These are phyloP conservation scores for Epichloe scottii DNA, from an alignment of 2,329 filamentous ascomycete genomes.

Conservation along the genomic window DNA sequence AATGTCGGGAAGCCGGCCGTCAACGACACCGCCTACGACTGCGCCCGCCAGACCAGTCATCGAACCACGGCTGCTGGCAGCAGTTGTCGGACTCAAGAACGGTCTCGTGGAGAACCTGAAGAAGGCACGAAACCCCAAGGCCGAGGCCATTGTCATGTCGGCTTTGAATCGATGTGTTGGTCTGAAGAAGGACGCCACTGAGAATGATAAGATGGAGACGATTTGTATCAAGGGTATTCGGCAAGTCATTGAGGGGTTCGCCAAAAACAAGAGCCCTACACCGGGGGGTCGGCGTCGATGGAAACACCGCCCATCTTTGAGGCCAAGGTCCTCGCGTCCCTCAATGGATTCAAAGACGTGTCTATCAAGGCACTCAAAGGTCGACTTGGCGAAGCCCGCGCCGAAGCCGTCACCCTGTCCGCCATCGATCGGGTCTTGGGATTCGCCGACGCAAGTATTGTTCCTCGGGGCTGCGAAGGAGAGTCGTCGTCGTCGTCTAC, in stretches of 20 bases:
- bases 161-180: slow-evolving; percentile 39
- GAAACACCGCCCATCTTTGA: slow-evolving; percentile 22
- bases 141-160: slow-evolving; percentile 38
- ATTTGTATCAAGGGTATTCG: slow-evolving; percentile 32
- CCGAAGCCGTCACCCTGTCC: slow-evolving; percentile 35
- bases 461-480: slow-evolving; percentile 21
- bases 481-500: slow-evolving; percentile 8
- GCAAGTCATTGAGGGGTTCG: slow-evolving; percentile 31
- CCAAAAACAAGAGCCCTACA: slow-evolving; percentile 22
- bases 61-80: slow-evolving; percentile 28
- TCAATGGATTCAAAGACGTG: slow-evolving; percentile 33
- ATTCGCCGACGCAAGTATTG: slow-evolving; percentile 31
- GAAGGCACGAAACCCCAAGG: slow-evolving; percentile 27
- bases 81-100: slow-evolving; percentile 33
- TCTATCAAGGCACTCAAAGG: slow-evolving; percentile 29
- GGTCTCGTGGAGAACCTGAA: slow-evolving; percentile 33
- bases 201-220: slow-evolving; percentile 33
- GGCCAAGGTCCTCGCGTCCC: slow-evolving; percentile 27
- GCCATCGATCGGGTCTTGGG: slow-evolving; percentile 39
- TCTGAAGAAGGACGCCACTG: slow-evolving; percentile 31
- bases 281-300: slow-evolving; percentile 16
- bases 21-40: slow-evolving; percentile 15
- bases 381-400: slow-evolving; percentile 27
- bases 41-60: slow-evolving; percentile 25
- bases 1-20: slow-evolving; percentile 11